A percentile compares a stretch with the other conserved stretches of the same genome.
phyloP scores from a whole-genome alignment of 495 filamentous ascomycete species.

The Penicillium pancosmium region DNA sequence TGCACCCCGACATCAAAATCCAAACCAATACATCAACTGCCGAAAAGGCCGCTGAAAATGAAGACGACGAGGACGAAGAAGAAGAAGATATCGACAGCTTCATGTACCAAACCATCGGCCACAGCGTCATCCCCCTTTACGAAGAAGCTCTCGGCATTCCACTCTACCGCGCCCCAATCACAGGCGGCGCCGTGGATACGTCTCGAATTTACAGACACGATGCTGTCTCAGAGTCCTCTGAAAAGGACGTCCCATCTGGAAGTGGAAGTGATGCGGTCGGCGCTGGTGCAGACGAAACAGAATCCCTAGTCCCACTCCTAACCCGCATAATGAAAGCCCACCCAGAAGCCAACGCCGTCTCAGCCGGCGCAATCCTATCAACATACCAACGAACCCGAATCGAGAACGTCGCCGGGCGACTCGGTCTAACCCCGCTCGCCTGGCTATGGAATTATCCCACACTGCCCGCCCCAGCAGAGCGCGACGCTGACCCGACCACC shows the following conservation, averaged over 20 bases:
- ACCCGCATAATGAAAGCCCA: slow-evolving; percentile 60
- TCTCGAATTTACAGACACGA: slow-evolving; percentile 31
- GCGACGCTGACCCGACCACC: slow-evolving; percentile 21
- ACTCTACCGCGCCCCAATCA: slow-evolving; percentile 75
- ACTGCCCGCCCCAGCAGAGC: slow-evolving; percentile 53
- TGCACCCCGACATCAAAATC: slow-evolving; percentile 58
- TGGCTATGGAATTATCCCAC: slow-evolving; percentile 89
- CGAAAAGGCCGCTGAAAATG: slow-evolving; percentile 1
- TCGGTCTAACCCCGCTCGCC: slow-evolving; percentile 77
- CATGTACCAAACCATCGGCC: slow-evolving; percentile 99
- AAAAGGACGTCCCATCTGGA: too few relatives aligned
- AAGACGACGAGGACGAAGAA: slow-evolving; percentile 36
- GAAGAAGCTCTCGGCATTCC: slow-evolving; percentile 74
- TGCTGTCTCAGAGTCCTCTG: background rate
- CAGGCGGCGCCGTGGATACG: slow-evolving; percentile 65
- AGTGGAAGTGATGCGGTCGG: background rate
- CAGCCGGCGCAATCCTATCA: slow-evolving; percentile 87
- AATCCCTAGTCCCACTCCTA: slow-evolving; percentile 78
- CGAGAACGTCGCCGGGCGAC: slow-evolving; percentile 78
- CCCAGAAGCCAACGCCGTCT: slow-evolving; percentile 81
- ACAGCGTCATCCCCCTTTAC: slow-evolving; percentile 85
- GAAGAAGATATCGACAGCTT: slow-evolving; percentile 86
- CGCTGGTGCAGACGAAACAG: slow-evolving; percentile 88
- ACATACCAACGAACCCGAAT: slow-evolving; percentile 95
- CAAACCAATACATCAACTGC: background rate